phyloP scores from a whole-genome alignment of 306 rosid species.

The Adenanthera pavonina region DNA sequence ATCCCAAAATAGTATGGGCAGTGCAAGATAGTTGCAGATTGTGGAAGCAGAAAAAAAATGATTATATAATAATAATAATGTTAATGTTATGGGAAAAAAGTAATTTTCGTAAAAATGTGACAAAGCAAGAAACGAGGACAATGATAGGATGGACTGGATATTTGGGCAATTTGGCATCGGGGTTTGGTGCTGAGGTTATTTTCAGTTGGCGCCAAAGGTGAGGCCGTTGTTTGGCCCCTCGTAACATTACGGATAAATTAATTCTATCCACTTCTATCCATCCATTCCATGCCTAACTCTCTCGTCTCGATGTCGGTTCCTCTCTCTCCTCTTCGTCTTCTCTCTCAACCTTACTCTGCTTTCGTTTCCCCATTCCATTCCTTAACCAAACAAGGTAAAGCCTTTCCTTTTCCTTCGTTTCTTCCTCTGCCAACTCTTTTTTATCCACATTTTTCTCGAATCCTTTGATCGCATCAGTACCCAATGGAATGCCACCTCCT shows the following conservation, averaged over 20 bases:
- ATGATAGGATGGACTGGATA: neutral
- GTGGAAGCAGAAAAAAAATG: no score
- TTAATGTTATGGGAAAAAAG: no score
- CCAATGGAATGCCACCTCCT: neutral
- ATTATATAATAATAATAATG: no score
- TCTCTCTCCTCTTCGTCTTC: neutral
- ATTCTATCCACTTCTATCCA: slow-evolving; percentile 17
- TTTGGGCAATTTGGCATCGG: slow-evolving; percentile 13
- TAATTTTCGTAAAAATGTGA: neutral
- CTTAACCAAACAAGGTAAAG: neutral
- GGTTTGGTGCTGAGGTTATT: neutral
- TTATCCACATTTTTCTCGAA: neutral
- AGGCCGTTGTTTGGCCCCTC: slow-evolving; percentile 32
- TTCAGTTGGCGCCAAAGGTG: slow-evolving; percentile 34
- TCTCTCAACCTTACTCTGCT: neutral
- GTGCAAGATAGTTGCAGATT: no score
- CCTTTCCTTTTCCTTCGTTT: neutral
- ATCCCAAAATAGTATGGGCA: no score
- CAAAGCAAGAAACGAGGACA: neutral
- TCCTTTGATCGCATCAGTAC: neutral
- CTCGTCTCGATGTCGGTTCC: neutral
- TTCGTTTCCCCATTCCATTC: neutral
- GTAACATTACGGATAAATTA: slow-evolving; percentile 16
- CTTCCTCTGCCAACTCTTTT: neutral
- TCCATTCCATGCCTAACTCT: neutral